phyloP scores from a whole-genome alignment of 768 basidiomycete species.

The Pleurotus platypus region DNA sequence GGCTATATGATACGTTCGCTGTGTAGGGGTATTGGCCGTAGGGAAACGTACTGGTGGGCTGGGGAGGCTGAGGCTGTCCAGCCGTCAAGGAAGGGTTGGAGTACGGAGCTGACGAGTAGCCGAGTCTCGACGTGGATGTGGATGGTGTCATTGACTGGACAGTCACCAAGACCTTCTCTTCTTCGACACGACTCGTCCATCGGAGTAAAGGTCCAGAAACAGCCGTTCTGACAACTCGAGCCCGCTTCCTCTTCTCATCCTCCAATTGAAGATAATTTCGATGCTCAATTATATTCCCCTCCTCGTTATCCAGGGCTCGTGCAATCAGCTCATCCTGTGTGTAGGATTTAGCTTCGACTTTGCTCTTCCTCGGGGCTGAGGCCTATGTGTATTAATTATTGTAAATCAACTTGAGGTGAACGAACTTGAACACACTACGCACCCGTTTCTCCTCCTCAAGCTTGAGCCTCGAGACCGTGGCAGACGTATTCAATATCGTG shows the following conservation, averaged over 20 bases:
- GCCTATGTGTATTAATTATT: slow-evolving; percentile 32
- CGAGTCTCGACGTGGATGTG: slow-evolving; percentile 12
- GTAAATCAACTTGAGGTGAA: not conserved
- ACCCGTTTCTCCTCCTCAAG: slow-evolving; percentile 64
- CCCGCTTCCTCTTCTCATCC: slow-evolving; percentile 76
- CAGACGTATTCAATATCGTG: slow-evolving; percentile 69
- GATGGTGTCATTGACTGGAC: slow-evolving; percentile 26
- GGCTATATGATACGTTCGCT: not conserved
- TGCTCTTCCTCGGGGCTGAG: slow-evolving; percentile 59
- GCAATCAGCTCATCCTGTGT: slow-evolving; percentile 86
- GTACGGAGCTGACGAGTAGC: slow-evolving; percentile 1
- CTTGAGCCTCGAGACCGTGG: slow-evolving; percentile 61
- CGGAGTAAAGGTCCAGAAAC: slow-evolving; percentile 67
- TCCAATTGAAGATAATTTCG: slow-evolving; percentile 75
- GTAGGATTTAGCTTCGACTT: slow-evolving; percentile 43
- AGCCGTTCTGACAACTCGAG: slow-evolving; percentile 55
- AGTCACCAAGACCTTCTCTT: slow-evolving; percentile 41
- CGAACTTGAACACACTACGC: slow-evolving; percentile 9
- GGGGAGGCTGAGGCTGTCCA: not conserved
- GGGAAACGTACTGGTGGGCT: not conserved
- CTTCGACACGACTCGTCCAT: slow-evolving; percentile 67
- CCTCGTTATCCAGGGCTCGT: slow-evolving; percentile 82
- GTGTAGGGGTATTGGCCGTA: slow-evolving; percentile 14
- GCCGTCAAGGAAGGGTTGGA: not conserved
- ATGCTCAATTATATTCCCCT: slow-evolving; percentile 77